Base-by-base conservation (phyloP, 2,329 filamentous ascomycete genomes). In the Pseudogymnoascus sp. region DNA sequence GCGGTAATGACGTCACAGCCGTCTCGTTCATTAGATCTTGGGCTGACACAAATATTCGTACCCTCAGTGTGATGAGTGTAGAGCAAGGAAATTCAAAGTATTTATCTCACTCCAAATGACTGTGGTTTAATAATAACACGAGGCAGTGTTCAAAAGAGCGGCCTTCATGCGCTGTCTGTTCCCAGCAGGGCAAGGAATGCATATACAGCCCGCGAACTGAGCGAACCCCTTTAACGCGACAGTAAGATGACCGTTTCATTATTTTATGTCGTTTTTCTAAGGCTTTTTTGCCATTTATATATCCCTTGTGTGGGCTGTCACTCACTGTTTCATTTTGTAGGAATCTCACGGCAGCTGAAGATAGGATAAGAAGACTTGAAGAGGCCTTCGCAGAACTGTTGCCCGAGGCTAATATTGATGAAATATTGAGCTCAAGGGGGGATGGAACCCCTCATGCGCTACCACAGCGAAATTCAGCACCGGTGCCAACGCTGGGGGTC, bases 121-220 rank as follows among this genome's bases (percentile, higher is more conserved):
- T 2, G n/a, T 31, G 36, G 31, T 11, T n/a, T n/a, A 33, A 10
- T 57, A 37, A 37, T 57, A 21, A 54, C 33, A 26, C 3, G 13
- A 5, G 1, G n/a, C 29, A 76, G 74, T 76, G 74, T 63, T 75
- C 74, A 11, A 76, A 76, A 68, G 74, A 75, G 64, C 71, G 70
- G 59, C 75, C 75, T 35, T 66, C 67, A 57, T 77, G 75, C 63
- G 63, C 71, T 35, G 71, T 74, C 67, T 76, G 75, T 64, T 69
- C 68, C 62, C 74, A 76, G 61, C 64, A 76, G 59, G 70, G 71
- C 60, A 74, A 74, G 63, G 69, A 74, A 63, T 77, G 75, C 68
- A 71, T 71, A 29, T 77, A 77, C 65, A 76, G 75, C 60, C 74
- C 73, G 2, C 76, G 75, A 65, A 66, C 75, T n/a, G 70, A 70